Conservation (phyloP, 192 early-diverging fungal genomes). For the Coemansia javaensis region DNA sequence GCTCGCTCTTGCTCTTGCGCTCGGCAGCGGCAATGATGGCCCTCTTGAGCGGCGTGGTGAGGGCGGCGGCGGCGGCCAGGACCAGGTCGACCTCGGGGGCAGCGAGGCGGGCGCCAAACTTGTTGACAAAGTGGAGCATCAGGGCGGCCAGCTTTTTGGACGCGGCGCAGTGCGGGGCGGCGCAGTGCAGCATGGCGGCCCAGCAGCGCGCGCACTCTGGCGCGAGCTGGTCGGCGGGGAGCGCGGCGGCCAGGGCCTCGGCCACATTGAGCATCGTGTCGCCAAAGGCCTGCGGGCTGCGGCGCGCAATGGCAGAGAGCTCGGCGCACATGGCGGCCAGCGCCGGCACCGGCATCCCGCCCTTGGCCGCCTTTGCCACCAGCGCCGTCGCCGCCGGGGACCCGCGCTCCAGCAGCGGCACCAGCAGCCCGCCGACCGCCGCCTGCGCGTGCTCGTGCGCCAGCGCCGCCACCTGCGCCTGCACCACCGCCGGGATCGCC, state of each 20-base stretch:
- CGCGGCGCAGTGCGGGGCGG: not conserved
- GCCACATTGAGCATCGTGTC: slow-evolving; percentile 17
- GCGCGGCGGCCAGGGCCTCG: slow-evolving; percentile 21
- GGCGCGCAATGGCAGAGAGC: slow-evolving; percentile 1
- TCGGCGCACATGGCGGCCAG: slow-evolving; percentile 12
- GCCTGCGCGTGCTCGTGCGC: slow-evolving; percentile 8
- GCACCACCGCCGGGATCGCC: slow-evolving; percentile 30
- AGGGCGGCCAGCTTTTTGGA: slow-evolving; percentile 36
- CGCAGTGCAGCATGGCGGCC: slow-evolving; percentile 10
- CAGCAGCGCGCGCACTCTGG: slow-evolving; percentile 16
- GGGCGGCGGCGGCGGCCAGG: slow-evolving; percentile 12
- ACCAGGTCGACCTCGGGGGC: slow-evolving; percentile 11
- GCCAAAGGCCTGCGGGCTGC: not conserved
- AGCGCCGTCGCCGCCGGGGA: slow-evolving; percentile 8
- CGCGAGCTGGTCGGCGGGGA: slow-evolving; percentile 2
- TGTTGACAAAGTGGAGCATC: slow-evolving; percentile 41
- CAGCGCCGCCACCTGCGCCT: slow-evolving; percentile 25
- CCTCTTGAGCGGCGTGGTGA: slow-evolving; percentile 26
- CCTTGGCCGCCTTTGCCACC: slow-evolving; percentile 24
- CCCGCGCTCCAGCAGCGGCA: slow-evolving; percentile 14
- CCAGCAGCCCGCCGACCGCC: slow-evolving; percentile 14
- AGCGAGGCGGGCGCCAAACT: slow-evolving; percentile 20
- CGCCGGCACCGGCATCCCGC: slow-evolving; percentile 7
- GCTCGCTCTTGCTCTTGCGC: slow-evolving; percentile 8
- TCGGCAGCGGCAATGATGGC: slow-evolving; percentile 16